These are phyloP conservation scores for Claviceps fusiformis DNA, from an alignment of 2,329 filamentous ascomycete species.

Conservation along the genomic window DNA sequence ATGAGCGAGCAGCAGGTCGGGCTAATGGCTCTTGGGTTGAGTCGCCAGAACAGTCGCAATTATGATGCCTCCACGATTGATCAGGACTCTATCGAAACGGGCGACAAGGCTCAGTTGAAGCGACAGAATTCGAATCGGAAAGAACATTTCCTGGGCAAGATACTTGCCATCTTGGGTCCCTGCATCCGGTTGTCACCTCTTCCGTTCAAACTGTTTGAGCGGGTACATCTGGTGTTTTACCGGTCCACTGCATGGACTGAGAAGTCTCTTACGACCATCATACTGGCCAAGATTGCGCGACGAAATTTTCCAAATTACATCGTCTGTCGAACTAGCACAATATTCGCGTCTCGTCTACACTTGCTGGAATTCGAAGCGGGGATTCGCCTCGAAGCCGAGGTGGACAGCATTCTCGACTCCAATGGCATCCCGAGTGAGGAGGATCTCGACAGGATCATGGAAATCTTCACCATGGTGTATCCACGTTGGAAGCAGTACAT, in stretches of 20 bases:
- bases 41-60: conserved; percentile 47
- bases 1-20: conserved; percentile 64
- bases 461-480: conserved; percentile 61
- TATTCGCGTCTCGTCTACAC: conserved; percentile 63
- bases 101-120: conserved; percentile 8
- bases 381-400: conserved; percentile 63
- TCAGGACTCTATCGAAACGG: conserved; percentile 20
- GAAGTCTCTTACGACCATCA: conserved; percentile 88
- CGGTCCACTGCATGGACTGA: conserved; percentile 94
- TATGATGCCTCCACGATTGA: conserved; percentile 32
- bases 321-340: conserved; percentile 77
- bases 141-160: conserved; percentile 62
- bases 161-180: conserved; percentile 62
- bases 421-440: conserved; percentile 55
- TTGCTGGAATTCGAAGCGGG: conserved; percentile 84
- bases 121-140: conserved; percentile 46
- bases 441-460: conserved; percentile 53
- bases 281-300: conserved; percentile 77
- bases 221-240: conserved; percentile 93
- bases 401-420: conserved; percentile 73
- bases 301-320: conserved; percentile 84
- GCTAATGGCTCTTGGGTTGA: conserved; percentile 55
- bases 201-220: conserved; percentile 72
- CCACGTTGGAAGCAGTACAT: conserved; percentile 68
- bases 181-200: conserved; percentile 68